Evolutionary conservation across 768 basidiomycete species (phyloP), one percentile per base, ranked within the genome.

Genomic region (Podaxis sp.): DNA sequence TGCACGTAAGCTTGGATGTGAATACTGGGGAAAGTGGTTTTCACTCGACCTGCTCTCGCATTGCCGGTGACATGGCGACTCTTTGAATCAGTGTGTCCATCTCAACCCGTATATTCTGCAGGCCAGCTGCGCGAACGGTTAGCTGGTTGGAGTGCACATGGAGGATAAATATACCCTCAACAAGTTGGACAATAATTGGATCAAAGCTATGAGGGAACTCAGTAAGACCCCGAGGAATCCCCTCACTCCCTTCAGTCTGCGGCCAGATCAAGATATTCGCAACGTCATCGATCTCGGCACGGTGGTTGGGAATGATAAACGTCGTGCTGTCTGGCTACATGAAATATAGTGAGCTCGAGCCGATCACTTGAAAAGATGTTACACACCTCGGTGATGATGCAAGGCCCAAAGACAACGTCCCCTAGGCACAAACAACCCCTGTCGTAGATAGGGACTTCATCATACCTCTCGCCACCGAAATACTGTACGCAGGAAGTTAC

Each of bases 241-340:
- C 18, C 23, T 55, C 32, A 3, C 9, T 11, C 11, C 18, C 6
- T 23, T n/a, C 18, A 2, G 10, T 5, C 23, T 50, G 47, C 6
- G 65, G 69, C 71, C 71, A 72, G 21, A 72, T 64, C 11, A 72
- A 62, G 36, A 72, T 70, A 55, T 72, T 72, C 10, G 64, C 67
- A 51, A 69, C 66, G 50, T 57, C 40, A 60, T 72, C 71, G 50
- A 72, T 66, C 35, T 68, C 69, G 9, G 70, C 69, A 38, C 67
- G 65, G 50, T 70, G 70, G 42, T 62, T 57, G 25, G 71, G 71
- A 47, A 63, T 62, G 11, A 72, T 60, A 21, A 70, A 63, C 10
- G 68, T 70, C 48, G 67, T 72, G 4, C 68, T 69, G 57, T 71
- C 70, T 36, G 64, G 61, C 67, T 69, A n/a, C 3, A 35, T 18